These are phyloP conservation scores for Pseudogymnoascus sp. DNA, from an alignment of 2,329 filamentous ascomycete species.

Conservation along the genomic window DNA sequence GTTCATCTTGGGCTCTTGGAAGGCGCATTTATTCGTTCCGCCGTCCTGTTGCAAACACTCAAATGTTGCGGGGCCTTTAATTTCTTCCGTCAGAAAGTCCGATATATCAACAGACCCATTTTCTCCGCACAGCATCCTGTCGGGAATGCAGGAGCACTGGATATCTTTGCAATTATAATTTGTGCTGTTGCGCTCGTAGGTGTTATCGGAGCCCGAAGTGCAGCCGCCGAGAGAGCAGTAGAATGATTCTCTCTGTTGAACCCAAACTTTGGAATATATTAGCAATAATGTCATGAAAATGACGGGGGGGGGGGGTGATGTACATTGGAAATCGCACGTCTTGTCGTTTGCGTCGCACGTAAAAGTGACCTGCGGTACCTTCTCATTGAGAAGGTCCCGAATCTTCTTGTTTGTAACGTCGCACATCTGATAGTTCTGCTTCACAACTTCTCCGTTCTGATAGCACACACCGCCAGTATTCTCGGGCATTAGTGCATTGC, in stretches of 20 bases:
- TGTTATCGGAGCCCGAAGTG: conserved; percentile 60
- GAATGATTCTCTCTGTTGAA: conserved; percentile 88
- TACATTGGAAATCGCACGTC: conserved; percentile 92
- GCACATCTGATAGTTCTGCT: conserved; percentile 96
- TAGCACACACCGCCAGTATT: conserved; percentile 83
- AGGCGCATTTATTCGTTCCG: conserved; percentile 60
- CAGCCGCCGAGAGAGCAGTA: conserved; percentile 87
- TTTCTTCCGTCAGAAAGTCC: conserved; percentile 75
- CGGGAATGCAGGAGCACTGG: conserved; percentile 78
- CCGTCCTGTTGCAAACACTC: conserved; percentile 61
- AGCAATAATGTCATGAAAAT: neutral
- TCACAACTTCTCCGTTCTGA: conserved; percentile 79
- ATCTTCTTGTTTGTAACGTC: conserved; percentile 97
- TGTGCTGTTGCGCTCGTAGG: conserved; percentile 67
- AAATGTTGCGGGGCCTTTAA: conserved; percentile 83
- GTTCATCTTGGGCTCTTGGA: conserved; percentile 90
- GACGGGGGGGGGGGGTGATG: conserved; percentile 26
- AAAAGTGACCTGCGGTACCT: conserved; percentile 90
- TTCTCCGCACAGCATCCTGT: conserved; percentile 89
- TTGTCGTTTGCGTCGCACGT: conserved; percentile 68
- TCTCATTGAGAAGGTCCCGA: conserved; percentile 70
- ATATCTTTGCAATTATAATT: conserved; percentile 79
- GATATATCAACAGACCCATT: conserved; percentile 84
- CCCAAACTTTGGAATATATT: conserved; percentile 62
- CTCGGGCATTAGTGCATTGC: conserved; percentile 78